These are phyloP conservation scores for Phtheirospermum japonicum DNA, from an alignment of 257 asterid species.

Conservation along the genomic window DNA sequence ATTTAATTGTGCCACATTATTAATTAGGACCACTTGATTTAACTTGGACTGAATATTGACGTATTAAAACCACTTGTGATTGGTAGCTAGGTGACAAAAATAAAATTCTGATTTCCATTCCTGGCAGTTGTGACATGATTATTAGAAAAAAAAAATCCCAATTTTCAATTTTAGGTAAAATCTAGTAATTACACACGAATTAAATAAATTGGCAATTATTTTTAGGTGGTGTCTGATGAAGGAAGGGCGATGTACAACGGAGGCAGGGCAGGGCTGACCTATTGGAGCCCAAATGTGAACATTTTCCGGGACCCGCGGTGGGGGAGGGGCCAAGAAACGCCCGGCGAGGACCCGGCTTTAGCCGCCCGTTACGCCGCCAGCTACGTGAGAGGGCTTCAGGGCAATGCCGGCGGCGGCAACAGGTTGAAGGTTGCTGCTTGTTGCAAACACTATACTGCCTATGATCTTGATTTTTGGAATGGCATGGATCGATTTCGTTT, in stretches of 20 bases:
- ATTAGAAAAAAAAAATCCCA: not conserved
- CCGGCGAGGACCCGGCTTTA: slow-evolving; percentile 76
- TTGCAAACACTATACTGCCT: slow-evolving; percentile 89
- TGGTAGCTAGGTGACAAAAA: not conserved
- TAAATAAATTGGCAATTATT: not conserved
- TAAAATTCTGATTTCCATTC: not conserved
- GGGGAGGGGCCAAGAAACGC: slow-evolving; percentile 93
- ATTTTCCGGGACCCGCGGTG: slow-evolving; percentile 86
- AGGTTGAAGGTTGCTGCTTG: slow-evolving; percentile 79
- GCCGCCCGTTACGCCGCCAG: slow-evolving; percentile 62
- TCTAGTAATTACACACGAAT: not conserved
- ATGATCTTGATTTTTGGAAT: slow-evolving; percentile 80
- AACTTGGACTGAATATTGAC: not conserved
- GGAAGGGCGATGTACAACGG: slow-evolving; percentile 95
- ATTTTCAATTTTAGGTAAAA: not conserved
- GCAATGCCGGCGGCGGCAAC: slow-evolving; percentile 35
- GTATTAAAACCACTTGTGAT: not conserved
- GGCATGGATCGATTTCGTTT: slow-evolving; percentile 70
- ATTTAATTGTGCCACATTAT: not conserved
- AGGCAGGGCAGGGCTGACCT: slow-evolving; percentile 72
- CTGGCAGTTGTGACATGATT: not conserved
- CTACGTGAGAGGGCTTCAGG: slow-evolving; percentile 77
- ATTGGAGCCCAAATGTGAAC: slow-evolving; percentile 95
- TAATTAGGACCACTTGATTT: not conserved
- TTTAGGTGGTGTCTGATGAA: slow-evolving; percentile 80